Evolutionary conservation across 2,329 filamentous ascomycete species (phyloP).

Genomic region (Ophiocordyceps robertsii): DNA sequence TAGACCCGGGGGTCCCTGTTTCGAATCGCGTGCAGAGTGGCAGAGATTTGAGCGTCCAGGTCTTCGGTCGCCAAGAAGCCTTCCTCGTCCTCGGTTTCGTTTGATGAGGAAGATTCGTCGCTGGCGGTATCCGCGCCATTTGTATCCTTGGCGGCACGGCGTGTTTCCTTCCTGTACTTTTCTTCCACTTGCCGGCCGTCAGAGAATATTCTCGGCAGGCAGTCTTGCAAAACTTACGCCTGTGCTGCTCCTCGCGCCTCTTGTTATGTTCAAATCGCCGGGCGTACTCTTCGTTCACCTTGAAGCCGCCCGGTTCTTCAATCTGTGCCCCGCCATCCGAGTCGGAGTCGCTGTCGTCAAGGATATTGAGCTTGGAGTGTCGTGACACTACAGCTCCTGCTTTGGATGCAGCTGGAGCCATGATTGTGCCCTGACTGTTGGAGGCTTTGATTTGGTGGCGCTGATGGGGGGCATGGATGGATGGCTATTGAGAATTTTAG

Average conservation of each 20-base stretch:
- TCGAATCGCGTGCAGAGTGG: constrained; percentile 75
- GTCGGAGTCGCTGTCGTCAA: constrained; percentile 43
- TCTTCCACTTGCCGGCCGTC: constrained; percentile 51
- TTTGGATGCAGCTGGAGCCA: constrained; percentile 14
- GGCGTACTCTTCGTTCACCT: constrained; percentile 85
- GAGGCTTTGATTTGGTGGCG: neutral
- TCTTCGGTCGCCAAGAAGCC: constrained; percentile 76
- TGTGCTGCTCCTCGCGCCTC: constrained; percentile 76
- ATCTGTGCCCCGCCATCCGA: constrained; percentile 29
- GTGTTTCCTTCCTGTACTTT: constrained; percentile 50
- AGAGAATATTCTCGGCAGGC: neutral
- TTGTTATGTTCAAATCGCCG: constrained; percentile 92
- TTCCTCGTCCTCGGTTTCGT: constrained; percentile 81
- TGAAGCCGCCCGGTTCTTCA: constrained; percentile 40
- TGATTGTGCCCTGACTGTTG: neutral
- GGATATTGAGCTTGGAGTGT: constrained; percentile 30
- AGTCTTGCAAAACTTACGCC: constrained; percentile 31
- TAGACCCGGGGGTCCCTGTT: constrained; percentile 88
- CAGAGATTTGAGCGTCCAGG: constrained; percentile 76
- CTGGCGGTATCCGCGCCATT: constrained; percentile 27
- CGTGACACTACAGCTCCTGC: neutral
- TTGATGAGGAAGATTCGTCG: constrained; percentile 52
- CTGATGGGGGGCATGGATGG: neutral
- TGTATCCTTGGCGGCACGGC: constrained; percentile 15
- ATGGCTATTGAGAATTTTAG: constrained; percentile 14